A percentile compares a stretch with the other conserved stretches of the same genome.
Conservation (phyloP, 805 yeast genomes). For the Metschnikowia corniflorae region DNA sequence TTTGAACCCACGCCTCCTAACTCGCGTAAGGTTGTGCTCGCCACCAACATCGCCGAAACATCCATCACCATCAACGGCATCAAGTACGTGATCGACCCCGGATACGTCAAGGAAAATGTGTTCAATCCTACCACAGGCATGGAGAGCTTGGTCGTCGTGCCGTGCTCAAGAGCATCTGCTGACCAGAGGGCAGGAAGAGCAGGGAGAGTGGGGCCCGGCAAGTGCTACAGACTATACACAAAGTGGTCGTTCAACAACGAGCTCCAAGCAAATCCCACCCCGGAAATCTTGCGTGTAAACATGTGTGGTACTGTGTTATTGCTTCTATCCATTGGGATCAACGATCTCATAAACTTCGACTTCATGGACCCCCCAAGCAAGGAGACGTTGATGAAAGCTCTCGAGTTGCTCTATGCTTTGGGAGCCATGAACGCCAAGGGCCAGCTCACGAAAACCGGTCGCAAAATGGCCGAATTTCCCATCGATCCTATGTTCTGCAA, state of each 20-base stretch:
- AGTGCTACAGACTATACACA: conserved; percentile 74
- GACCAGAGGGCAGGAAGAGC: conserved; percentile 48
- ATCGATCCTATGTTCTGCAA: conserved; percentile 88
- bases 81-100: conserved; percentile 42
- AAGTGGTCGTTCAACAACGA: conserved; percentile 78
- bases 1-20: conserved; percentile 84
- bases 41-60: conserved; percentile 80
- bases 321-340: conserved; percentile 78
- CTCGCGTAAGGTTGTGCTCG: conserved; percentile 81
- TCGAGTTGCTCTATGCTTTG: conserved; percentile 77
- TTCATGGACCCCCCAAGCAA: conserved; percentile 88
- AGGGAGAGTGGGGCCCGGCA: conserved; percentile 46
- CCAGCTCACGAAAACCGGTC: conserved; percentile 69
- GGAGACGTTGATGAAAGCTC: conserved; percentile 65
- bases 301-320: conserved; percentile 71
- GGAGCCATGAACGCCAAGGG: conserved; percentile 87
- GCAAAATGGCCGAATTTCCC: conserved; percentile 88
- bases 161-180: conserved; percentile 44
- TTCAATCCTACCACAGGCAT: conserved; percentile 41
- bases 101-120: conserved; percentile 43
- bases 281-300: conserved; percentile 88
- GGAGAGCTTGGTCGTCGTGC: conserved; percentile 45
- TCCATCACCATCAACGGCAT: conserved; percentile 46
- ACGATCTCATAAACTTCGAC: conserved; percentile 77
- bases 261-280: conserved; percentile 73